Evolutionary conservation across 768 basidiomycete genomes (phyloP).

Genomic region (Gymnopilus dilepis): DNA sequence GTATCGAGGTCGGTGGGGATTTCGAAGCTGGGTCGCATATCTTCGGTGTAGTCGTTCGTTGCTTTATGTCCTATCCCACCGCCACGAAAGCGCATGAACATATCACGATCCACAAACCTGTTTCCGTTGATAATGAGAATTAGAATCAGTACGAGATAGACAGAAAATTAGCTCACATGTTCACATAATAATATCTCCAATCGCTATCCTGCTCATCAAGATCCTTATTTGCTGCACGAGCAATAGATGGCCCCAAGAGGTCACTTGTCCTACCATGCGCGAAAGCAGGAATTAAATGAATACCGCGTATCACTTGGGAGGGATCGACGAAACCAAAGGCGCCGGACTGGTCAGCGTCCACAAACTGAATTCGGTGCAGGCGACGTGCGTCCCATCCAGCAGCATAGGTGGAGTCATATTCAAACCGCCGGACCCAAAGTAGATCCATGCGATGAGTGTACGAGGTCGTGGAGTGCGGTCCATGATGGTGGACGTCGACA

Average conservation of each 20-base stretch:
- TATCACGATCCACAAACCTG: background rate
- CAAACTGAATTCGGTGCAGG: constrained; percentile 14
- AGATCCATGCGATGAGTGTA: background rate
- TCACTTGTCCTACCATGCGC: background rate
- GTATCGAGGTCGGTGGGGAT: background rate
- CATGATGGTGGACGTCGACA: constrained; percentile 5
- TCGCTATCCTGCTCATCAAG: background rate
- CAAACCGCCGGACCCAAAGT: constrained; percentile 16
- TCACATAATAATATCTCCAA: background rate
- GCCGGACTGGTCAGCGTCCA: background rate
- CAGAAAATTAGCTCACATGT: background rate
- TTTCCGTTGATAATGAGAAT: background rate
- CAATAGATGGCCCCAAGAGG: background rate
- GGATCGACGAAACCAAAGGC: constrained; percentile 28
- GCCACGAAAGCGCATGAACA: background rate
- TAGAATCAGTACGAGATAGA: too few relatives aligned
- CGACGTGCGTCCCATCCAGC: constrained; percentile 6
- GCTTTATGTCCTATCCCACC: background rate
- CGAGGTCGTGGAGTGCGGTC: background rate
- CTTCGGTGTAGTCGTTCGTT: background rate
- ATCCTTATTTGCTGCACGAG: background rate
- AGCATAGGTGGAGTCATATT: background rate
- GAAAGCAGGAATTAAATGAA: constrained; percentile 23
- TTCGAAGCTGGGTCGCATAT: background rate
- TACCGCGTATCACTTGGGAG: constrained; percentile 13